Base-by-base conservation (phyloP, 768 basidiomycete species). In the Tricholoma terreum region DNA sequence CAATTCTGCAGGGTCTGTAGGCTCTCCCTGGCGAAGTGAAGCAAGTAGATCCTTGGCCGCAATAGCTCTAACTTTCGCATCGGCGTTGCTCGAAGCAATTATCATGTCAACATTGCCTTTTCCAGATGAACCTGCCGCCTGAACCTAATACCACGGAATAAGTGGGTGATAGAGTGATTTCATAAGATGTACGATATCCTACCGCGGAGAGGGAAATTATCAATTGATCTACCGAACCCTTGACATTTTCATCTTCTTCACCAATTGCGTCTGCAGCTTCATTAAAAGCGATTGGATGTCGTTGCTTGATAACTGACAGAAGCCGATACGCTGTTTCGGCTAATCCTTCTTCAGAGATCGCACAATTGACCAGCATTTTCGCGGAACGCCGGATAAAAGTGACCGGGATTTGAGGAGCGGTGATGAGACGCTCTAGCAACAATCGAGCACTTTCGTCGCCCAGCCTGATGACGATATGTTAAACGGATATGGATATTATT, bases 281-380 rank as follows among this genome's bases (percentile, higher is more conserved):
- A 30, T 77, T 76, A 49, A 91, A 73, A 2, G 81, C 60, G 0
- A 72, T 63, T 0, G 86, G 80, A 63, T 89, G 76, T 17, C 88
- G 83, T 62, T 92, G 92, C 52, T 88, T 81, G 10, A 92, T 68
- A 22, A 75, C 72, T 8, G 79, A 75, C 35, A 94, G 74, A 0
- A 90, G 64, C 12, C 69, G 73, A 22, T 74, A 76, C 11, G 72
- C 62, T 11, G 59, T 50, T 14, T 63, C 54, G 1, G 61, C 50
- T 19, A 65, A 54, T 4, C 60, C 58, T 50, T 73, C 71, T 1
- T 63, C 58, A 40, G 70, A 58, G 1, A 75, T 45, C 7, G 62
- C 62, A 38, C 65, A 49, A 17, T 61, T 60, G 6, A 78, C 52
- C 2, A 80, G 66, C 8, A 67, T 51, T 9, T 54, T 58, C 1